phyloP scores from a whole-genome alignment of 192 early-diverging fungal genomes.

The Powellomyces hirtus region DNA sequence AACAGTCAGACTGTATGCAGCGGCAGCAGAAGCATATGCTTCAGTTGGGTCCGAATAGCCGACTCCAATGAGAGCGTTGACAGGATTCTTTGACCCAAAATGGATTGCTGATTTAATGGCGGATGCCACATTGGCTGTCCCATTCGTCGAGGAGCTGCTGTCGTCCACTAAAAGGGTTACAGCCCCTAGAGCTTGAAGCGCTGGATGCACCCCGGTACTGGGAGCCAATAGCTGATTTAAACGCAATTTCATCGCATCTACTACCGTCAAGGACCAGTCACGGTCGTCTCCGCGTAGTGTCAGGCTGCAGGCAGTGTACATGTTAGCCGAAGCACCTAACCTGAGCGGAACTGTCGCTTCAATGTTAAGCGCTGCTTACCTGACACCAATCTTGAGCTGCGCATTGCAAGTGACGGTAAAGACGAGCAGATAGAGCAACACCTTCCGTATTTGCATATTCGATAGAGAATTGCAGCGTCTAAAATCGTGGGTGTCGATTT shows the following conservation, averaged over 20 bases:
- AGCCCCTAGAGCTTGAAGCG: background rate
- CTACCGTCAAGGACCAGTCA: background rate
- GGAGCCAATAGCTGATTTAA: background rate
- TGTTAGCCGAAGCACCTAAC: too few relatives aligned
- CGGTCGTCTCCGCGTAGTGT: background rate
- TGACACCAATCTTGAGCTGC: too few relatives aligned
- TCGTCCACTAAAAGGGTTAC: background rate
- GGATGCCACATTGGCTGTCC: background rate
- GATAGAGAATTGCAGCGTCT: too few relatives aligned
- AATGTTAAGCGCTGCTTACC: too few relatives aligned
- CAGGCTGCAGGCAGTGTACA: background rate
- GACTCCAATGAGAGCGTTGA: constrained; percentile 17
- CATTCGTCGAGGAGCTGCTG: background rate
- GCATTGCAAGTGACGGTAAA: too few relatives aligned
- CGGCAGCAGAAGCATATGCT: background rate
- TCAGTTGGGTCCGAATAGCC: constrained; percentile 20
- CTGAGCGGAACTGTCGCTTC: too few relatives aligned
- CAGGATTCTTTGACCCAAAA: background rate
- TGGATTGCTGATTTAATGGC: background rate
- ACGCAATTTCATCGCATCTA: background rate
- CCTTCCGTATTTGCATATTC: too few relatives aligned
- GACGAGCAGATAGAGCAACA: too few relatives aligned
- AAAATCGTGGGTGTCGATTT: too few relatives aligned
- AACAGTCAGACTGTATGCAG: constrained; percentile 14
- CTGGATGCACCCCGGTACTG: background rate